These are phyloP conservation scores for Penicillium sp. DNA, from an alignment of 2,329 filamentous ascomycete species.

Conservation along the genomic window DNA sequence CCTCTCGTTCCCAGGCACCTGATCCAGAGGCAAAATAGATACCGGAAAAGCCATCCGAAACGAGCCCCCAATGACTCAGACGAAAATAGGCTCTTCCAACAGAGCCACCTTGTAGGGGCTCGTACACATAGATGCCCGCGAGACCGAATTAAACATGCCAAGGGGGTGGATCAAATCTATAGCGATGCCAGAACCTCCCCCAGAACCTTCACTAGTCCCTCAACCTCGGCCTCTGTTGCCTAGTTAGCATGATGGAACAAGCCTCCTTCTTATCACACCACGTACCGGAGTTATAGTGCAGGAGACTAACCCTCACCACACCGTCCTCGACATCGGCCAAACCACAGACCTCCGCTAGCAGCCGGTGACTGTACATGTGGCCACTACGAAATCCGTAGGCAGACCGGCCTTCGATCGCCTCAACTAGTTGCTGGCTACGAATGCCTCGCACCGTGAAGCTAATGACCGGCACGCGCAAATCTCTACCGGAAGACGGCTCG, in stretches of 20 bases:
- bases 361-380: conserved; percentile 65
- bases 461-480: conserved; percentile 62
- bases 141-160: background rate
- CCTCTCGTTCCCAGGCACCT: background rate
- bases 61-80: background rate
- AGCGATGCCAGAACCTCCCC: conserved; percentile 12
- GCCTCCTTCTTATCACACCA: conserved; percentile 11
- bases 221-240: conserved; percentile 21
- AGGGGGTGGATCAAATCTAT: background rate
- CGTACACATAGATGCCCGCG: background rate
- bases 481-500: conserved; percentile 48
- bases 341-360: conserved; percentile 59
- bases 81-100: background rate
- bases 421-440: conserved; percentile 58
- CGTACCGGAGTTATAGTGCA: conserved; percentile 70
- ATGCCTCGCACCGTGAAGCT: conserved; percentile 62
- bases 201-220: conserved; percentile 16
- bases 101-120: background rate
- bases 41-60: background rate
- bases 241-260: conserved; percentile 5
- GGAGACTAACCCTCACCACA: conserved; percentile 67
- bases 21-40: background rate
- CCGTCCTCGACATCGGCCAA: conserved; percentile 59
- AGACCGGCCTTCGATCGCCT: conserved; percentile 58
- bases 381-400: conserved; percentile 66